Conservation (phyloP, 345 rosid species). For the Camelina hispida region DNA sequence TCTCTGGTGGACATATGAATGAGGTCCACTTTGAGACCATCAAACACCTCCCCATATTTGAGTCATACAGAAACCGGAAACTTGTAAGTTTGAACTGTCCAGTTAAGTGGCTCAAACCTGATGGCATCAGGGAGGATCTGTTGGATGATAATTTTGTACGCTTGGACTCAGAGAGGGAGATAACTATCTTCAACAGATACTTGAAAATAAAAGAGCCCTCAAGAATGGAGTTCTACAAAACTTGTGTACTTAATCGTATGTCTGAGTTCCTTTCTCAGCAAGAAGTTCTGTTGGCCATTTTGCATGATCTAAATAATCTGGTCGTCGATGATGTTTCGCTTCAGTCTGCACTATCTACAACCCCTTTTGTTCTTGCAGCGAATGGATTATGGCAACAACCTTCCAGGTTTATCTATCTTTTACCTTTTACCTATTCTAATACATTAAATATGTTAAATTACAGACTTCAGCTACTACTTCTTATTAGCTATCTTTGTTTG, state of each 20-base stretch:
- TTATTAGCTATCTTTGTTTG: slow-evolving; percentile 17
- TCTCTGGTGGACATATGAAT: slow-evolving; percentile 69
- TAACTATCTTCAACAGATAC: slow-evolving; percentile 65
- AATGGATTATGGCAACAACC: slow-evolving; percentile 92
- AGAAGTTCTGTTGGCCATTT: slow-evolving; percentile 66
- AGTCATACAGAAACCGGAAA: slow-evolving; percentile 75
- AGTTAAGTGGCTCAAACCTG: slow-evolving; percentile 84
- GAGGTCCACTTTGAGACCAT: slow-evolving; percentile 65
- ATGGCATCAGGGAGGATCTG: slow-evolving; percentile 74
- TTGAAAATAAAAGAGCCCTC: slow-evolving; percentile 74
- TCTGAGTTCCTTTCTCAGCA: slow-evolving; percentile 71
- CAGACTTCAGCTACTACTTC: slow-evolving; percentile 10
- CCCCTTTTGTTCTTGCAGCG: slow-evolving; percentile 84
- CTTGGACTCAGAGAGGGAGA: slow-evolving; percentile 85
- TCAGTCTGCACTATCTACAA: slow-evolving; percentile 57
- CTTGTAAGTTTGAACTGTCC: slow-evolving; percentile 71
- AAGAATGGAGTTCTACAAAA: slow-evolving; percentile 75
- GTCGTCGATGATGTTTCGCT: slow-evolving; percentile 68
- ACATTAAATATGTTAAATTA: slow-evolving; percentile 31
- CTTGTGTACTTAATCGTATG: slow-evolving; percentile 83
- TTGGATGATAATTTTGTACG: slow-evolving; percentile 86
- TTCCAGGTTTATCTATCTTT: slow-evolving; percentile 62
- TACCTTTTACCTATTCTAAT: slow-evolving; percentile 12
- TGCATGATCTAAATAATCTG: slow-evolving; percentile 78
- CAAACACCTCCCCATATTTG: slow-evolving; percentile 83